Evolutionary conservation across 2,329 filamentous ascomycete genomes (phyloP).

Genomic region (Nemania diffusa): DNA sequence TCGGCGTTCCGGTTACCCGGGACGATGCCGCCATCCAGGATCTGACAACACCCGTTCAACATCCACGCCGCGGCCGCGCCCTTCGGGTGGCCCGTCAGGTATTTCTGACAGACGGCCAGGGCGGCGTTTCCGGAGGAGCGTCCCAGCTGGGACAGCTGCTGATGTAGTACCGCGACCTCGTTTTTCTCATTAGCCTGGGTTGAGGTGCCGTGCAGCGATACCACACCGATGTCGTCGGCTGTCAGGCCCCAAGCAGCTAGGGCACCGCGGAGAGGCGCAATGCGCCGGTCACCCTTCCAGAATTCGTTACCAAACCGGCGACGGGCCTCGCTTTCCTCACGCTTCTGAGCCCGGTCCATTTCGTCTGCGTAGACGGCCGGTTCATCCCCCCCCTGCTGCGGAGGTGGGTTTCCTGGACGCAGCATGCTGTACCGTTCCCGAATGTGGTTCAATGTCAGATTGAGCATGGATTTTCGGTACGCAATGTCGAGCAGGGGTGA

Average conservation of each 20-base stretch:
- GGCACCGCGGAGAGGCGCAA: background rate
- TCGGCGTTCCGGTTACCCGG: background rate
- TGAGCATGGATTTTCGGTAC: background rate
- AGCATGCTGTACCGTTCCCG: conserved; percentile 49
- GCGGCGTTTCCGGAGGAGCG: background rate
- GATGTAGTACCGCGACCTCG: background rate
- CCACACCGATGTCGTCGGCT: background rate
- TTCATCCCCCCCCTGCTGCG: background rate
- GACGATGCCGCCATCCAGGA: background rate
- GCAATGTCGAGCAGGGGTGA: background rate
- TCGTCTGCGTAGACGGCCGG: background rate
- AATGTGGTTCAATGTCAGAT: conserved; percentile 32
- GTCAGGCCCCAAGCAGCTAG: background rate
- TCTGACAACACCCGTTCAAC: background rate
- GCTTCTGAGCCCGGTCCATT: background rate
- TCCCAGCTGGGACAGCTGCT: background rate
- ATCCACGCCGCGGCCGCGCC: background rate
- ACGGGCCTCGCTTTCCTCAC: background rate
- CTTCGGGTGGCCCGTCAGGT: background rate
- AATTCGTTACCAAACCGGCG: background rate
- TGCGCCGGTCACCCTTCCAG: background rate
- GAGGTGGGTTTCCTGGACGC: background rate
- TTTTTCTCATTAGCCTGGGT: background rate
- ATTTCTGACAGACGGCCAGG: background rate
- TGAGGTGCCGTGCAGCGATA: background rate